Evolutionary conservation across 805 yeast species (phyloP), one percentile per base, ranked within the genome.

Genomic region (Candida silvatica): DNA sequence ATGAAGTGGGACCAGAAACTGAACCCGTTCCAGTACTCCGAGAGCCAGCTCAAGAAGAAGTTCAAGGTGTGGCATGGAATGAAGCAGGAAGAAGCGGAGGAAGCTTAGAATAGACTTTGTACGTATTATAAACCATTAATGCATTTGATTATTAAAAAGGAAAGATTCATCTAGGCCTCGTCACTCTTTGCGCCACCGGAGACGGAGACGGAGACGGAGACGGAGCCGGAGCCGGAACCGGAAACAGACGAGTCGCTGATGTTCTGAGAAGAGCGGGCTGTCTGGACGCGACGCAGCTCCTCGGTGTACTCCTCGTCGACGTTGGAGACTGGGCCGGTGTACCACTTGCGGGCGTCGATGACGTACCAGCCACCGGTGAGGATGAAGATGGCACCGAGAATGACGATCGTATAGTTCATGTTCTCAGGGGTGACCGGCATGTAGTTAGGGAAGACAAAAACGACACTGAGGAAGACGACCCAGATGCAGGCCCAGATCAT

Each of bases 1-100:
- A 92, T 92, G 98, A 80, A 76, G 55, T 82, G 94, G 83, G 98
- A 92, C 57, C 74, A 72, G 59, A 82, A 82, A 56, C 66, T 88
- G 42, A 90, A 90, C 56, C 71, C 79, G 2, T 73, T 69, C 58
- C 97, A 88, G 61, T 86, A 83, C 56, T 70, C 83, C 41, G 78
- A 77, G n/a, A 94, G 94, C 19, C 94, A 86, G 48, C 62, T 90
- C 46, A 80, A 70, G 58, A 74, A 73, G 56, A 74, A 92, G 53
- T 64, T 90, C 30, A 50, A 45, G 16, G 80, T 74, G 55, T 85
- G 94, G 90, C 77, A 76, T 22, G 14, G 24, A 15, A 15, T 18
- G n/a, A n/a, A n/a, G n/a, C n/a, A n/a, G n/a, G n/a, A n/a, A n/a
- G n/a, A n/a, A n/a, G n/a, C n/a, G n/a, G n/a, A n/a, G n/a, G n/a